Percentiles rank a stretch among this genome's conserved stretches.
phyloP scores from a whole-genome alignment of 2,329 filamentous ascomycete species.

The Amphichorda felina region DNA sequence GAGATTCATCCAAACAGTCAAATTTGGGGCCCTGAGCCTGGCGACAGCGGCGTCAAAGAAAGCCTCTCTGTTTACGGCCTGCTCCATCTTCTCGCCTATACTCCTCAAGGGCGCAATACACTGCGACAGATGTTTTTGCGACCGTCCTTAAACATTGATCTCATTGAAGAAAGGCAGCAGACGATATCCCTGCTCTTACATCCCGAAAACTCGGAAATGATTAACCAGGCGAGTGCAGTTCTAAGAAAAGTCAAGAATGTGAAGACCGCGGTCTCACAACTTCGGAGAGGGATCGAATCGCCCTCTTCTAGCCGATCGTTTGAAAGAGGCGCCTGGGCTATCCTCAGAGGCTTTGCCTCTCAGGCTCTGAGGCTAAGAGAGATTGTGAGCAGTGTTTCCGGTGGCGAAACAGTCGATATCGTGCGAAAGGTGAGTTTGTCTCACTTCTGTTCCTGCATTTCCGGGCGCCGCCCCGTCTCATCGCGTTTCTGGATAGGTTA shows the following conservation, averaged over 20 bases:
- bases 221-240: conserved; percentile 44
- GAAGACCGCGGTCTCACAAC: conserved; percentile 50
- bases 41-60: conserved; percentile 57
- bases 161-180: conserved; percentile 61
- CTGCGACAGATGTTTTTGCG: conserved; percentile 75
- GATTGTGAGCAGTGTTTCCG: conserved; percentile 24
- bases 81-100: conserved; percentile 63
- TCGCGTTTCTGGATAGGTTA: conserved; percentile 28
- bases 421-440: conserved; percentile 26
- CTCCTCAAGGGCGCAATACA: conserved; percentile 62
- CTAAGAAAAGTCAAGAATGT: conserved; percentile 69
- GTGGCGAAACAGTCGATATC: conserved; percentile 8
- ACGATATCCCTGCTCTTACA: conserved; percentile 56
- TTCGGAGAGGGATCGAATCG: conserved; percentile 66
- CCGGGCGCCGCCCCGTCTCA: neutral
- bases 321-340: conserved; percentile 59
- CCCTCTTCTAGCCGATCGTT: conserved; percentile 37
- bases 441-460: neutral
- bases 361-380: conserved; percentile 60
- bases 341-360: conserved; percentile 59
- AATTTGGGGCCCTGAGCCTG: conserved; percentile 43
- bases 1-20: conserved; percentile 77
- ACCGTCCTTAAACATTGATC: conserved; percentile 55
- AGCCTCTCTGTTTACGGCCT: conserved; percentile 75
- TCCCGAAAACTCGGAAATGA: conserved; percentile 49